These are phyloP conservation scores for Lentinula sp. DNA, from an alignment of 768 basidiomycete species.

Conservation along the genomic window DNA sequence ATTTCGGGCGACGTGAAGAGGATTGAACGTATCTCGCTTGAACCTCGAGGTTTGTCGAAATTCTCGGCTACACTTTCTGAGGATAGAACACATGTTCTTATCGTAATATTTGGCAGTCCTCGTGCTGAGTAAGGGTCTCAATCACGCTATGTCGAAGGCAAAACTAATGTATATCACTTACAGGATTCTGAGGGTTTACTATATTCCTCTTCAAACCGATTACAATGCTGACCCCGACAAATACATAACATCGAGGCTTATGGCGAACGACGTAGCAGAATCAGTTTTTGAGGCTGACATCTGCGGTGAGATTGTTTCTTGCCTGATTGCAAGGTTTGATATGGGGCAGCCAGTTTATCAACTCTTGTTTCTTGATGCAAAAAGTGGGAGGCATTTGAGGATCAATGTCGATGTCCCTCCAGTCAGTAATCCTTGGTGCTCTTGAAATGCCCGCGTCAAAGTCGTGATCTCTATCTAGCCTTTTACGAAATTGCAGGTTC, in stretches of 20 bases:
- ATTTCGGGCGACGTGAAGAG: conserved; percentile 10
- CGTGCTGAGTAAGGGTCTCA: conserved; percentile 13
- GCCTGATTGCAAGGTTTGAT: conserved; percentile 8
- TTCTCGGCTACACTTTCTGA: conserved; percentile 10
- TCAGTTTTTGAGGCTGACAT: conserved; percentile 13
- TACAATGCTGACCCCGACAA: neutral
- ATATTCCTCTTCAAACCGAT: conserved; percentile 10
- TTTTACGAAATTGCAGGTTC: conserved; percentile 25
- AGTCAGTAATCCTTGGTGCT: conserved; percentile 3
- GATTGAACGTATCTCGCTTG: conserved; percentile 3
- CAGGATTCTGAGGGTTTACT: conserved; percentile 19
- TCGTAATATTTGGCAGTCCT: conserved; percentile 15
- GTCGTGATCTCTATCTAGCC: conserved; percentile 14
- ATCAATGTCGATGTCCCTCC: conserved; percentile 18
- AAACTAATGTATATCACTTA: neutral
- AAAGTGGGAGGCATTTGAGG: conserved; percentile 16
- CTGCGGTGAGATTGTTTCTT: conserved; percentile 15
- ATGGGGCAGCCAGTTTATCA: conserved; percentile 1
- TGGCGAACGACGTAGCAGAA: conserved; percentile 2
- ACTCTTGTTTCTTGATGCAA: conserved; percentile 25
- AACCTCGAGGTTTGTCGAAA: conserved; percentile 5
- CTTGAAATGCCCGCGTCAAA: neutral
- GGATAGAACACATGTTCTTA: conserved; percentile 12
- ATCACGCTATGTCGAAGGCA: neutral
- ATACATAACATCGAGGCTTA: neutral